Evolutionary conservation across 768 basidiomycete species (phyloP).

Genomic region (Coprinellus micaceus): DNA sequence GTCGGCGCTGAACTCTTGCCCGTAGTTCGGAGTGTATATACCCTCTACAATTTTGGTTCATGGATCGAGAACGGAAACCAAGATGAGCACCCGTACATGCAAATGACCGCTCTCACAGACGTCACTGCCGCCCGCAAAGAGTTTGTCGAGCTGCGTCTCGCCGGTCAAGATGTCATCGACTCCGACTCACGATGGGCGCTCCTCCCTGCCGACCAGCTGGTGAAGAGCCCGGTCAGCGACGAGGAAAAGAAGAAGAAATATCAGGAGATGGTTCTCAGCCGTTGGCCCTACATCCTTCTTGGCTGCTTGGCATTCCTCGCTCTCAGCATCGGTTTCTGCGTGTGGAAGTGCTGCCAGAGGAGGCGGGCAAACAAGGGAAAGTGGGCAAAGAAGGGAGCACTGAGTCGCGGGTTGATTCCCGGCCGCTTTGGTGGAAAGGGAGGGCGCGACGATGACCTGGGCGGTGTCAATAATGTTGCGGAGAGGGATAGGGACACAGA

Average conservation of each 20-base stretch:
- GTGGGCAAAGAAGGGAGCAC: constrained; percentile 14
- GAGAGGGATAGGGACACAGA: not conserved
- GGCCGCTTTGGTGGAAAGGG: constrained; percentile 10
- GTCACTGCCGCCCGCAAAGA: constrained; percentile 52
- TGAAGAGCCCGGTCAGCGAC: constrained; percentile 59
- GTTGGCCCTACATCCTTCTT: constrained; percentile 68
- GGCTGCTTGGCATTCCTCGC: constrained; percentile 54
- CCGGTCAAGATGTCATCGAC: constrained; percentile 54
- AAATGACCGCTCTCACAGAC: constrained; percentile 61
- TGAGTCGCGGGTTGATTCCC: constrained; percentile 7
- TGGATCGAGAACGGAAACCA: constrained; percentile 49
- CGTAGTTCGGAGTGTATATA: constrained; percentile 73
- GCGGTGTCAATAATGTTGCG: not conserved
- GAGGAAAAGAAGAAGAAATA: constrained; percentile 65
- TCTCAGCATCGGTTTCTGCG: constrained; percentile 42
- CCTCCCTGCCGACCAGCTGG: constrained; percentile 54
- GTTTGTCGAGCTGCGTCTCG: constrained; percentile 60
- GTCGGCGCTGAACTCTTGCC: constrained; percentile 8
- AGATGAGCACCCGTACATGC: constrained; percentile 63
- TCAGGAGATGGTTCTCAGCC: constrained; percentile 61
- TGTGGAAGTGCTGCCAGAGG: constrained; percentile 58
- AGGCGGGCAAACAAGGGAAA: constrained; percentile 25
- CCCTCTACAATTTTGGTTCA: constrained; percentile 68
- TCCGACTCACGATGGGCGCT: constrained; percentile 50
- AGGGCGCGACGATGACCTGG: constrained; percentile 3